Base-by-base conservation (phyloP, 768 basidiomycete genomes). In the Psilocybe cyanescens region DNA sequence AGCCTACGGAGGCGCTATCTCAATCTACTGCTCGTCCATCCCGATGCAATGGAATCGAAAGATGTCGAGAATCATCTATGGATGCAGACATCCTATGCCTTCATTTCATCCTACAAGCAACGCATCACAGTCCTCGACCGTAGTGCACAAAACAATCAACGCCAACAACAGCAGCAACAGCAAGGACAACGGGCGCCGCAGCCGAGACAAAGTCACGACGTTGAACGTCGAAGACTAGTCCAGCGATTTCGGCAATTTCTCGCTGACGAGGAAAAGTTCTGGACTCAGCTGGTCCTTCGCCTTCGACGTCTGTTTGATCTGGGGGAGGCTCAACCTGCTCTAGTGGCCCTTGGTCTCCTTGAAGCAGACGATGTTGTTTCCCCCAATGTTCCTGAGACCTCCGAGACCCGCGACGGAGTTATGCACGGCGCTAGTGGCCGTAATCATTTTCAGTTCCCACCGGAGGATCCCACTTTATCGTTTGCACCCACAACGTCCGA, bases 171-270 rank as follows among this genome's bases (percentile, higher is more conserved):
- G 62, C 79, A 73, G 63, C 67, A 75, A 65, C 69, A 74, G 55
- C 69, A 64, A 31, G 63, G 59, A 9, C 67, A 64, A 51, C 55
- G 44, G 28, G 72, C 68, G 9, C 68, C 68, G 6, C 75, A 71
- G 54, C 70, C 60, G 17, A 67, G 59, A 17, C 74, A 76, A 44
- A 76, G 79, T 11, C 75, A 76, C 50, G 87, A 88, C 7, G 92
- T 95, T 48, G 95, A 97, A 70, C 79, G 94, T 64, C 88, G 94
- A 67, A 97, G 93, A 72, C 83, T 95, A 31, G 75, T 95, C 14
- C 90, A 93, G 50, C 86, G 93, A 45, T 99, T 99, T 78, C 83
- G 91, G 37, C 89, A 94, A 68, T 97, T 95, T 71, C 85, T 99
- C 12, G 83, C 88, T 0, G 88, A 91, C 33, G 97, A 99, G 73